Percentiles rank a stretch among this genome's conserved stretches.
Evolutionary conservation across 2,329 filamentous ascomycete species (phyloP).

Genomic region (Grosmannia huntii): DNA sequence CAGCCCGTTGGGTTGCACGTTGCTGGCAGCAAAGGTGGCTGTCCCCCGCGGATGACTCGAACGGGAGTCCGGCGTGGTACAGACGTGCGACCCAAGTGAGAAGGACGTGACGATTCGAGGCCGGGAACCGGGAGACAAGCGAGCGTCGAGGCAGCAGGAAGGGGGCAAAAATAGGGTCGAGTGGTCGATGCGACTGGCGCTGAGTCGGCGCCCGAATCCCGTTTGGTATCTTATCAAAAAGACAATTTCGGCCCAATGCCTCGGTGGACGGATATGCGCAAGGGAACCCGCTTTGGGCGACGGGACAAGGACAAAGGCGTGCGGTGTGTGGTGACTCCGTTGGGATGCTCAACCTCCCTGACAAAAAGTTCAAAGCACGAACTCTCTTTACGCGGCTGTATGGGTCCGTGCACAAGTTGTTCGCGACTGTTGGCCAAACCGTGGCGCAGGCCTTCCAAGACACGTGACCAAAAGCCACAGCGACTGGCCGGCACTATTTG

Average conservation of each 20-base stretch:
- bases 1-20: background rate
- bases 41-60: background rate
- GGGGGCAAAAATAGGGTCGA: background rate
- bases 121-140: background rate
- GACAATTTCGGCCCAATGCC: background rate
- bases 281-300: background rate
- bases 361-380: background rate
- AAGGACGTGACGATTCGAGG: background rate
- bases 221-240: background rate
- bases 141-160: background rate
- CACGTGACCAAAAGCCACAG: background rate
- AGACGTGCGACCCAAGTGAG: background rate
- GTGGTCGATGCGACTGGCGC: background rate
- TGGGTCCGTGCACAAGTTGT: slow-evolving; percentile 1
- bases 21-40: no score
- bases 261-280: background rate
- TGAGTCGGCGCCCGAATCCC: no score
- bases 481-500: no score
- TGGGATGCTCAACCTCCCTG: background rate
- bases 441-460: background rate
- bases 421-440: background rate
- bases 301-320: background rate
- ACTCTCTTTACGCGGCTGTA: background rate
- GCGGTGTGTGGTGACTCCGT: background rate
- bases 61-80: background rate